Evolutionary conservation across 1,284 basidiomycete genomes (phyloP), one percentile per base, ranked within the genome.

Genomic region (Apiotrichum brassicae): DNA sequence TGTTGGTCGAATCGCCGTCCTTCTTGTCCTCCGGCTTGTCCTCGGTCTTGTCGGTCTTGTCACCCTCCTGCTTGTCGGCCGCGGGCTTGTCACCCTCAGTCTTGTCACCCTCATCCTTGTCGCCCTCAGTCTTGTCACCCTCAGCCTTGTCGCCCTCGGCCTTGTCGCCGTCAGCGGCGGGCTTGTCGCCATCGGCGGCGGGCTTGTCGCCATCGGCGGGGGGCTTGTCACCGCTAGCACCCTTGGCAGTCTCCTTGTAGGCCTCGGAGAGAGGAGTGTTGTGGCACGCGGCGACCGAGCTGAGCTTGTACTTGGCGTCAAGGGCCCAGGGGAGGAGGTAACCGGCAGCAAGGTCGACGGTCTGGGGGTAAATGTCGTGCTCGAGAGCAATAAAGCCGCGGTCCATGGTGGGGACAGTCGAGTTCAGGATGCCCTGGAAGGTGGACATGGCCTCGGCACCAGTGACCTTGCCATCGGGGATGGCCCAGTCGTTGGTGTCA

Each of bases 401-500:
- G 56, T 66, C 58, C 53, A 76, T 59, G 42, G 64, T 47, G 37
- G 51, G 43, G 62, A 62, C 74, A 46, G 61, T 63, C 23, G 59
- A 59, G 56, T 68, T 62, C 41, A 77, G 55, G 58, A 78, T 76
- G 35, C 57, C 59, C 49, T 75, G 62, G 56, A 76, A 77, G 32
- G 66, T 70, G 41, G 63, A 59, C 28, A 72, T 82, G 68, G 59
- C 84, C 80, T 68, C 82, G 72, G 39, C 65, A 39, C 82, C 85
- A 40, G 76, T 81, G 11, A 85, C 82, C 22, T 73, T 54, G 24
- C 88, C 88, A 57, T 80, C 84, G 41, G 84, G 79, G 48, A 91
- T 86, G 62, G 79, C 78, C 91, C 91, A 90, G 71, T 93, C 85
- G 83, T 69, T 69, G 48, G 88, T 91, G 68, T 92, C 89, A 62